These are phyloP conservation scores for Nannizziopsis arthrosporioides DNA, from an alignment of 2,329 filamentous ascomycete species.

Conservation along the genomic window DNA sequence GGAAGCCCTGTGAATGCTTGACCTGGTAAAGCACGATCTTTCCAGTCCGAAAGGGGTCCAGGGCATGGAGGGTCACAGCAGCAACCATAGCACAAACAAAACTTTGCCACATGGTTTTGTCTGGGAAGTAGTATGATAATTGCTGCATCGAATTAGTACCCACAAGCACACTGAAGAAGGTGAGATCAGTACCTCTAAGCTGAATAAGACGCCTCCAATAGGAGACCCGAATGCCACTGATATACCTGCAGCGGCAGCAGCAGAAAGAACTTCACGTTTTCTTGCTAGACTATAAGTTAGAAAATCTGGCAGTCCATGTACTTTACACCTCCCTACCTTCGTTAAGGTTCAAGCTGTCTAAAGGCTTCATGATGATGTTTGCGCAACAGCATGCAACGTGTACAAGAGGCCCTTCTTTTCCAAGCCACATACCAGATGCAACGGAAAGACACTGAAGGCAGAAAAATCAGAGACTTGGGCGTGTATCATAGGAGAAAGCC, in stretches of 20 bases:
- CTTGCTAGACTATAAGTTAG: conserved; percentile 47
- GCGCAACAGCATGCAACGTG: conserved; percentile 97
- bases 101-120: conserved; percentile 99
- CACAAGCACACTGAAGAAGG: neutral
- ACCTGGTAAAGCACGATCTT: conserved; percentile 95
- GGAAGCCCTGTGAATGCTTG: conserved; percentile 82
- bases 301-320: neutral
- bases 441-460: conserved; percentile 61
- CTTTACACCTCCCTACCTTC: conserved; percentile 41
- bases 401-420: conserved; percentile 93
- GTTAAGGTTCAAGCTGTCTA: conserved; percentile 82
- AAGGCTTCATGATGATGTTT: conserved; percentile 87
- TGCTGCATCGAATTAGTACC: conserved; percentile 43
- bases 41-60: conserved; percentile 89
- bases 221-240: conserved; percentile 90
- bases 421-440: conserved; percentile 83
- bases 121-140: conserved; percentile 93
- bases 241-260: conserved; percentile 81
- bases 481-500: neutral
- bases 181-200: conserved; percentile 58
- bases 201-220: conserved; percentile 89
- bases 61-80: conserved; percentile 78
- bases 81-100: conserved; percentile 99
- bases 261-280: conserved; percentile 85
- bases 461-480: too few species aligned